Base-by-base conservation (phyloP, 2,329 filamentous ascomycete species). In the Beauveria medogensis region DNA sequence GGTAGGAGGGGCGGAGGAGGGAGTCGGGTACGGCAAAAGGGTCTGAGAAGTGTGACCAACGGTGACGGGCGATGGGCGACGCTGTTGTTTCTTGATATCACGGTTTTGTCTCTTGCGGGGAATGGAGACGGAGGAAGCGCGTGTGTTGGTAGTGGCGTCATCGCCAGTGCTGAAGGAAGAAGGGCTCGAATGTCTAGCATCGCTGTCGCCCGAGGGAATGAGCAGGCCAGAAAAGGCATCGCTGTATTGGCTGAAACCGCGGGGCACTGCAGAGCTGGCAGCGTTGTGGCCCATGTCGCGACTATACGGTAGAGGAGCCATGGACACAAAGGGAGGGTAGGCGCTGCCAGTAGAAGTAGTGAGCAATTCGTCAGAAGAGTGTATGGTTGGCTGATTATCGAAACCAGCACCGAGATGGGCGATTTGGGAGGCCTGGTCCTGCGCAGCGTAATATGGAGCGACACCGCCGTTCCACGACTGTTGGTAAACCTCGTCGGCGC, bases 111-210 rank as follows among this genome's bases (percentile, higher is more conserved):
- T 54, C 57, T 54, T 54, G 57, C 57, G 57, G 22, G 57, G 30
- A 6, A 60, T n/a, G 18, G 57, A 60, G 28, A 60, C 57, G 16
- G 59, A 61, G 16, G 53, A 56, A 20, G 52, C 53, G 37, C 44
- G 46, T 12, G 59, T 56, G 46, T 55, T 56, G 53, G 59, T 55
- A 8, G 52, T 52, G 22, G 37, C 52, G 18, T 61, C 59, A 41
- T 61, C 59, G 47, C 55, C 53, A 16, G 59, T 61, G 40, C 34
- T 57, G 16, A 61, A 56, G 16, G 59, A 61, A n/a, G 59, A 61
- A 2, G 59, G 59, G 53, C 59, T 61, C 18, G 59, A 61, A 47
- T 61, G 59, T 57, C 59, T 61, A 8, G 52, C 52, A 28, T 61
- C 59, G 54, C 40, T 52, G 3, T 61, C 59, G 44, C 9, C 10